Evolutionary conservation across 495 filamentous ascomycete genomes (phyloP).

Genomic region (Delitschia confertaspora): DNA sequence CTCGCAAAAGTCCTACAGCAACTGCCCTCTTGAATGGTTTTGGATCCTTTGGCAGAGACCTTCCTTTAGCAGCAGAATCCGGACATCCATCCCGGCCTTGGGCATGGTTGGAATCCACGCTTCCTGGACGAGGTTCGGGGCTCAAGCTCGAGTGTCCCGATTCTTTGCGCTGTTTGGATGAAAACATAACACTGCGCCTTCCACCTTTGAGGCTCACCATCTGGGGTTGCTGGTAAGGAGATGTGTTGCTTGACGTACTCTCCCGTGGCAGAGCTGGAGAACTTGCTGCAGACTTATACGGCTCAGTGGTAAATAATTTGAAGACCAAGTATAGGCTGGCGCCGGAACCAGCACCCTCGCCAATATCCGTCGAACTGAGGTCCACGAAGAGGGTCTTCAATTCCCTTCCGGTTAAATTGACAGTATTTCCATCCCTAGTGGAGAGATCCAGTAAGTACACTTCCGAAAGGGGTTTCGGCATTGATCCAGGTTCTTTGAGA

Average conservation of each 20-base stretch:
- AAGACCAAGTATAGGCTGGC: conserved; percentile 75
- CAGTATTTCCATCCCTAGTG: conserved; percentile 45
- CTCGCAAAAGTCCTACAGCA: conserved; percentile 71
- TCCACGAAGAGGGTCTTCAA: conserved; percentile 84
- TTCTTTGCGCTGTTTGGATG: conserved; percentile 39
- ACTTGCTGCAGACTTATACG: conserved; percentile 25
- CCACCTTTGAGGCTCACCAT: conserved; percentile 47
- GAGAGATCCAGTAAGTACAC: conserved; percentile 73
- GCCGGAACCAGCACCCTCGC: conserved; percentile 58
- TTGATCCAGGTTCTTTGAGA: conserved; percentile 52
- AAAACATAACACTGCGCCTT: conserved; percentile 80
- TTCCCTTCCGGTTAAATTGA: conserved; percentile 42
- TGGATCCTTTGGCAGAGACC: conserved; percentile 30
- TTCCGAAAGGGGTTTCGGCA: conserved; percentile 65
- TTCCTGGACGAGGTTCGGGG: conserved; percentile 32
- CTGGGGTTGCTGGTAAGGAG: conserved; percentile 30
- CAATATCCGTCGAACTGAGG: conserved; percentile 70
- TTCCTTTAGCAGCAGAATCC: conserved; percentile 38
- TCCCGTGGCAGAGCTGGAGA: conserved; percentile 36
- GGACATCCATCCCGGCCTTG: conserved; percentile 23
- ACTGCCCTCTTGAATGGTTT: conserved; percentile 55
- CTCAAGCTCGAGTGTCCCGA: conserved; percentile 33
- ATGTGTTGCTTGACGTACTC: conserved; percentile 31
- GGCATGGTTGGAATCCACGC: conserved; percentile 14
- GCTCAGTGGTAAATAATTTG: conserved; percentile 58